Evolutionary conservation across 176 grass and related monocot genomes (phyloP).

Genomic region (Typha latifolia): DNA sequence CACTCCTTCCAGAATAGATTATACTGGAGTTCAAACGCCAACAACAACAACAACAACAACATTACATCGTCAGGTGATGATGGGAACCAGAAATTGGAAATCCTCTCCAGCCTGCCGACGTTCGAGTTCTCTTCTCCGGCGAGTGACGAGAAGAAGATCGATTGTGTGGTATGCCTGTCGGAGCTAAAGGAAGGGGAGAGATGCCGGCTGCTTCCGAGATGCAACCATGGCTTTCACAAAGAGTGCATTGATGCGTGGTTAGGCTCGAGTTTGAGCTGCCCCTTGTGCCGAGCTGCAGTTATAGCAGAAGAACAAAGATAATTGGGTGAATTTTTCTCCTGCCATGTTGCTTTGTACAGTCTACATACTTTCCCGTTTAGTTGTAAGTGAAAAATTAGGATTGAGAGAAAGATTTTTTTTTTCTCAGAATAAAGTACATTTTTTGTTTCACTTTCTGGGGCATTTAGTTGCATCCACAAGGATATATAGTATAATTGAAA

Average conservation of each 20-base stretch:
- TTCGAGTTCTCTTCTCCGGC: neutral
- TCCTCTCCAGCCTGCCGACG: neutral
- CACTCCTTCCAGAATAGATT: neutral
- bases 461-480: too few relatives aligned
- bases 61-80: neutral
- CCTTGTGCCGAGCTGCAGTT: too few relatives aligned
- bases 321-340: too few relatives aligned
- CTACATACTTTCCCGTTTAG: too few relatives aligned
- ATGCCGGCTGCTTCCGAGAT: neutral
- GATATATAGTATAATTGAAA: too few relatives aligned
- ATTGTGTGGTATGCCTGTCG: slow-evolving; percentile 1
- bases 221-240: slow-evolving; percentile 1
- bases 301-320: too few relatives aligned
- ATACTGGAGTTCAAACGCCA: neutral
- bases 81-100: neutral
- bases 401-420: too few relatives aligned
- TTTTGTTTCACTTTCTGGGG: too few relatives aligned
- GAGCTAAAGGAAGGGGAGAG: neutral
- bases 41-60: neutral
- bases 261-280: too few relatives aligned
- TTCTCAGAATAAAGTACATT: too few relatives aligned
- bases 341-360: too few relatives aligned
- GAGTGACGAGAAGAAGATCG: neutral
- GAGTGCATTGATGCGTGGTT: slow-evolving; percentile 12
- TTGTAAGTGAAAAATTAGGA: too few relatives aligned